Percentiles rank a stretch among this genome's conserved stretches.
phyloP scores from a whole-genome alignment of 179 eudicot species.

The Nepenthes alata region DNA sequence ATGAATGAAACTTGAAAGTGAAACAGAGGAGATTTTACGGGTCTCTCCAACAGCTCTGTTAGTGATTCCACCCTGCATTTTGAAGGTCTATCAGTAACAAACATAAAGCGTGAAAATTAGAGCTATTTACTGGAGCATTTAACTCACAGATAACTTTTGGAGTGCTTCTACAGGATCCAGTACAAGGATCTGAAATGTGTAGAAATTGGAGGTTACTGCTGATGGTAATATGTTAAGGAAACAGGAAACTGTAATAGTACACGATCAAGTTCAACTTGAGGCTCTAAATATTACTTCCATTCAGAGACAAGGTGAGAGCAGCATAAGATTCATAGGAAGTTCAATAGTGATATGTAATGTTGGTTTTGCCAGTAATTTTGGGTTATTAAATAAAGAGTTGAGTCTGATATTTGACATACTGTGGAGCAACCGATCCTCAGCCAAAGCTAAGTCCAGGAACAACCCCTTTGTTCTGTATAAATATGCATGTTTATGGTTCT shows the following conservation, averaged over 20 bases:
- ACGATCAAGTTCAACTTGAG: no score
- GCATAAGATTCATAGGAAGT: no score
- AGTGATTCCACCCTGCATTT: conserved; percentile 67
- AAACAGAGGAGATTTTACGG: conserved; percentile 24
- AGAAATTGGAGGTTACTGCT: not conserved
- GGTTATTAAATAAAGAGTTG: no score
- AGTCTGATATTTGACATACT: no score
- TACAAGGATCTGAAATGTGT: conserved; percentile 39
- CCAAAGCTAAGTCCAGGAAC: no score
- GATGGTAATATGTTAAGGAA: not conserved
- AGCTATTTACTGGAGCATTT: not conserved
- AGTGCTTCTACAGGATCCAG: conserved; percentile 56
- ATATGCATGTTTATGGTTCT: no score
- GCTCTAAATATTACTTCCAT: no score
- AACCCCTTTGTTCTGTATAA: no score
- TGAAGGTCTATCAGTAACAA: conserved; percentile 9
- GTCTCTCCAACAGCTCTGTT: conserved; percentile 95
- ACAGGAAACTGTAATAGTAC: not conserved
- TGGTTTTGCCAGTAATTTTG: no score
- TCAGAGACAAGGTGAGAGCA: no score
- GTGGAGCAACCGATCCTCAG: no score
- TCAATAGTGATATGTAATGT: no score
- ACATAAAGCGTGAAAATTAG: not conserved
- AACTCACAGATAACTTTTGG: conserved; percentile 57
- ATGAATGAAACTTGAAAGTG: not conserved